Percentiles rank a stretch among this genome's conserved stretches.
phyloP scores from a whole-genome alignment of 441 rosid genomes.

The Sinapis alba region DNA sequence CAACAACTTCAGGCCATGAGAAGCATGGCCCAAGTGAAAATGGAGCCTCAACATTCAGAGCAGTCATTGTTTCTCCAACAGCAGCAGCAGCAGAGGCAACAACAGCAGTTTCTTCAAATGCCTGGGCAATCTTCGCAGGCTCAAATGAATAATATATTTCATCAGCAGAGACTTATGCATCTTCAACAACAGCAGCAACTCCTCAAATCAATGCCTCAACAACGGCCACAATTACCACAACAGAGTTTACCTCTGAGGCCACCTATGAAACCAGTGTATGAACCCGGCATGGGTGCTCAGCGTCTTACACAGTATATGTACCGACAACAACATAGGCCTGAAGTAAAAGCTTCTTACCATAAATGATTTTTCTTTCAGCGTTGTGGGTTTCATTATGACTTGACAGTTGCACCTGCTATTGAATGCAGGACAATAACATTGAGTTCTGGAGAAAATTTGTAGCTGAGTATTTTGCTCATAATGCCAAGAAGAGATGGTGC shows the following conservation, averaged over 20 bases:
- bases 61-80: slow-evolving; percentile 70
- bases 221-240: slow-evolving; percentile 77
- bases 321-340: slow-evolving; percentile 97
- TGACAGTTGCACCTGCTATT: slow-evolving; percentile 9
- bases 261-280: slow-evolving; percentile 74
- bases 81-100: slow-evolving; percentile 63
- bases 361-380: not conserved
- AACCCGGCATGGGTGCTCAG: slow-evolving; percentile 96
- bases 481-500: slow-evolving; percentile 70
- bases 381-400: not conserved
- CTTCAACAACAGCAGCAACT: slow-evolving; percentile 87
- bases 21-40: slow-evolving; percentile 69
- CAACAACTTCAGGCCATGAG: slow-evolving; percentile 69
- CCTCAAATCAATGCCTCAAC: slow-evolving; percentile 80
- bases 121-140: slow-evolving; percentile 84
- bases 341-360: slow-evolving; percentile 53
- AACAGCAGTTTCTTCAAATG: slow-evolving; percentile 80
- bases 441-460: slow-evolving; percentile 71
- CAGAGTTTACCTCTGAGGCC: slow-evolving; percentile 77
- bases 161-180: slow-evolving; percentile 79
- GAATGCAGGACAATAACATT: slow-evolving; percentile 58
- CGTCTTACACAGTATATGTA: slow-evolving; percentile 89
- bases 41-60: slow-evolving; percentile 85
- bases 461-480: slow-evolving; percentile 61
- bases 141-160: slow-evolving; percentile 64